Conservation (phyloP, 164 flowering plant genomes). For the Macadamia tetraphylla region DNA sequence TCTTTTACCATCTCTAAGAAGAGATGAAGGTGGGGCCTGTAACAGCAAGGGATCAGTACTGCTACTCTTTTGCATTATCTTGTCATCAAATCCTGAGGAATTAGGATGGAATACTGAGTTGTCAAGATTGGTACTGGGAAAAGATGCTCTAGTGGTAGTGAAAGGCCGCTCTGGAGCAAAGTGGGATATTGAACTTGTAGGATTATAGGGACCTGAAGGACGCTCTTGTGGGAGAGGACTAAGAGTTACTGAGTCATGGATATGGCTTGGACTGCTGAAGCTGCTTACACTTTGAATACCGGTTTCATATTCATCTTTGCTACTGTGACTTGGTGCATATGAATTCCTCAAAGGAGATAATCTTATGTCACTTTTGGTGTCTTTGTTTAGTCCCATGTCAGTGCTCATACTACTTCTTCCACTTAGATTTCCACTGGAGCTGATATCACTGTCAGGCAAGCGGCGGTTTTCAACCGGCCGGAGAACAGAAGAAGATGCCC, state of each 20-base stretch:
- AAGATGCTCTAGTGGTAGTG: conserved; percentile 22
- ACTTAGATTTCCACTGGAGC: conserved; percentile 81
- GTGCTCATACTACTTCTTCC: conserved; percentile 72
- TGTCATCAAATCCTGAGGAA: conserved; percentile 47
- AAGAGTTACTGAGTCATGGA: conserved; percentile 62
- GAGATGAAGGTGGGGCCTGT: conserved; percentile 43
- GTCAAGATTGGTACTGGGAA: conserved; percentile 18
- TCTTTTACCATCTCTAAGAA: conserved; percentile 66
- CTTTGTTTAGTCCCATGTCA: conserved; percentile 56
- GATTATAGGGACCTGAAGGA: conserved; percentile 27
- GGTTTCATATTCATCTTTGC: conserved; percentile 76
- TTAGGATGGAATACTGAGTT: conserved; percentile 29
- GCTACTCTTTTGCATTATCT: conserved; percentile 33
- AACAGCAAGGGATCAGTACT: conserved; percentile 40
- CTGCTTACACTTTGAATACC: conserved; percentile 87
- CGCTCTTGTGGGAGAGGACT: conserved; percentile 73
- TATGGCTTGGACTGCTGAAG: conserved; percentile 84
- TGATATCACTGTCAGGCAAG: conserved; percentile 45
- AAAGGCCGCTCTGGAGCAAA: conserved; percentile 31
- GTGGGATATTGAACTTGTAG: conserved; percentile 25
- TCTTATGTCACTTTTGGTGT: conserved; percentile 38
- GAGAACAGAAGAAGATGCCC: conserved; percentile 93
- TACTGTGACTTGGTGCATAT: conserved; percentile 71
- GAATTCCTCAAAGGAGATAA: conserved; percentile 47
- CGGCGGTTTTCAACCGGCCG: conserved; percentile 68